Percentiles rank a stretch among this genome's conserved stretches.
phyloP scores from a whole-genome alignment of 2,329 filamentous ascomycete species.

The Microsporum canis region DNA sequence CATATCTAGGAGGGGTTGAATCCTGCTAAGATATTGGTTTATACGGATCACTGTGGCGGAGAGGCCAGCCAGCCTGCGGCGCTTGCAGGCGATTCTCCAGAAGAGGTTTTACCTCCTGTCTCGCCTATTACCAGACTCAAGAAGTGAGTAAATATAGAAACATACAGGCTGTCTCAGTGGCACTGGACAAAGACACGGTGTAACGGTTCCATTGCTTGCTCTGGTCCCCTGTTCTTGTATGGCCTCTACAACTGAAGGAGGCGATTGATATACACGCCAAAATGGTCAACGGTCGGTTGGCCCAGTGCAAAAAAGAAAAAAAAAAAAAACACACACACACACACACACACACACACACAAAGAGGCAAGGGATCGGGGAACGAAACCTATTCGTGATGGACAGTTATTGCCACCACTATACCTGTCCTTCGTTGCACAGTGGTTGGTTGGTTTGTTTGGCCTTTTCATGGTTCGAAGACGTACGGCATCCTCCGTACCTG shows the following conservation, averaged over 20 bases:
- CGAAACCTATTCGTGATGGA: neutral
- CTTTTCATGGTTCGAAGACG: neutral
- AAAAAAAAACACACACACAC: neutral
- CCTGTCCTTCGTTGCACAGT: neutral
- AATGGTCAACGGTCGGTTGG: neutral
- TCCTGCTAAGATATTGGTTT: neutral
- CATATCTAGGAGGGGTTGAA: no score
- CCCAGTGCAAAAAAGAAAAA: neutral
- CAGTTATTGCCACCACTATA: neutral
- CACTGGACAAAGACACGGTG: neutral
- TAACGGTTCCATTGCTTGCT: slow-evolving; percentile 2
- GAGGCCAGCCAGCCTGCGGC: neutral
- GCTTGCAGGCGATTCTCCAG: neutral
- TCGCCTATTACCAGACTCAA: neutral
- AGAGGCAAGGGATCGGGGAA: neutral
- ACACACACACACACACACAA: no score
- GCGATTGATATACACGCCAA: neutral
- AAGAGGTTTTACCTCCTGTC: neutral
- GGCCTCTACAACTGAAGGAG: neutral
- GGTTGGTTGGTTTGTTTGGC: neutral
- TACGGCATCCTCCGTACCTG: neutral
- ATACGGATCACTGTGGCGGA: neutral
- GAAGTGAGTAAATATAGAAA: neutral
- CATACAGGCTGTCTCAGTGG: neutral
- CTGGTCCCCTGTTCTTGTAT: neutral